Evolutionary conservation across 2,329 filamentous ascomycete species (phyloP).

Genomic region (Ophiostoma novo-ulmi): DNA sequence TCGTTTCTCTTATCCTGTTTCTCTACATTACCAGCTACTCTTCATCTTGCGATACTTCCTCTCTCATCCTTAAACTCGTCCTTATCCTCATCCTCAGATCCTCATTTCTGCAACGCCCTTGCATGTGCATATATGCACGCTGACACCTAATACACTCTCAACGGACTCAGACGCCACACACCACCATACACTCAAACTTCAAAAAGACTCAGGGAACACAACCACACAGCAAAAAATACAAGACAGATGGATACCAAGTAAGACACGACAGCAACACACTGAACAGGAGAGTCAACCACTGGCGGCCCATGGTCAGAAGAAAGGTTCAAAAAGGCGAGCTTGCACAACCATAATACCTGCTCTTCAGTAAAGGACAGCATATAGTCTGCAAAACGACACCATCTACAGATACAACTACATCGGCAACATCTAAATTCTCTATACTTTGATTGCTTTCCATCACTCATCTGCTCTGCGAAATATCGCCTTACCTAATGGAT

Average conservation of each 20-base stretch:
- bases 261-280: not conserved
- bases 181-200: not conserved
- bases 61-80: not conserved
- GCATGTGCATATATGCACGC: slow-evolving; percentile 11
- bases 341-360: not conserved
- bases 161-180: not conserved
- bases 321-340: not conserved
- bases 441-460: not conserved
- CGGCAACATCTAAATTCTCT: not conserved
- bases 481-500: slow-evolving; percentile 19
- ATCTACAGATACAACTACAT: not conserved
- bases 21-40: not conserved
- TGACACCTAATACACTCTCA: not conserved
- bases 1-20: not conserved
- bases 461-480: not conserved
- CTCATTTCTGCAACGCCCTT: slow-evolving; percentile 9
- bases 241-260: not conserved
- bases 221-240: not conserved
- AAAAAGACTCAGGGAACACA: not conserved
- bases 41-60: not conserved
- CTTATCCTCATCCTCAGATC: not conserved
- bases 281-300: not conserved
- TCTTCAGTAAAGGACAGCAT: not conserved
- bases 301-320: not conserved
- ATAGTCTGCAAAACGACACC: too few relatives aligned